Base-by-base conservation (phyloP, 148 eudicot genomes). In the Fallopia convolvulus region DNA sequence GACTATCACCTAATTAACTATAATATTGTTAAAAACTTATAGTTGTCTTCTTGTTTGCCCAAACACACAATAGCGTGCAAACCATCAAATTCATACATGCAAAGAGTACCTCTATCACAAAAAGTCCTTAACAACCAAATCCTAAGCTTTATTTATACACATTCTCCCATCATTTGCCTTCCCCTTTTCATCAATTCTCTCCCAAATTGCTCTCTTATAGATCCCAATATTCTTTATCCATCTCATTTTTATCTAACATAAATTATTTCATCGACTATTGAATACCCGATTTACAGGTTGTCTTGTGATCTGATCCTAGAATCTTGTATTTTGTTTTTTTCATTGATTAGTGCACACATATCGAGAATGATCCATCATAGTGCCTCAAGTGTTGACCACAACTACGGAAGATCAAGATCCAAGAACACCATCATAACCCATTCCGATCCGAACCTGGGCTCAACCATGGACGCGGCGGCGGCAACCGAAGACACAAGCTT, bases 391-490 rank as follows among this genome's bases (percentile, higher is more conserved):
- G 39, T 30, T 26, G 70, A 63, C 36, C 30, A 9, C 39, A 33
- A 20, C 10, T 21, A 49, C 17, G 55, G 41, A 0, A 52, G 21
- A 26, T 20, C 40, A 56, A 15, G 77, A 50, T 53, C 77, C 40
- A 75, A 55, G 15, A 10, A 55, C 15, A 0, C 26, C n/a, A 36
- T 14, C 47, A 36, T 75, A 10, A 68, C 44, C 44, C 66, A 52
- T 7, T 75, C 77, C 42, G 77, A 75, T 55, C 77, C 68, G 14
- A 33, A 55, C 77, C 15, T 56, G 21, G 46, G 21, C 21, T 20
- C 77, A 13, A 12, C 26, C 14, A n/a, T 17, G 44, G 61, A n/a
- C 11, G 47, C 1, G 1, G 61, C 60, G 1, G 30, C 46, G 0
- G 11, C 72, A 1, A 20, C 44, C 20, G 72, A 15, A 11, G 72